Percentiles rank a stretch among this genome's conserved stretches.
phyloP scores from a whole-genome alignment of 345 rosid genomes.

The Eucalyptus coolabah region DNA sequence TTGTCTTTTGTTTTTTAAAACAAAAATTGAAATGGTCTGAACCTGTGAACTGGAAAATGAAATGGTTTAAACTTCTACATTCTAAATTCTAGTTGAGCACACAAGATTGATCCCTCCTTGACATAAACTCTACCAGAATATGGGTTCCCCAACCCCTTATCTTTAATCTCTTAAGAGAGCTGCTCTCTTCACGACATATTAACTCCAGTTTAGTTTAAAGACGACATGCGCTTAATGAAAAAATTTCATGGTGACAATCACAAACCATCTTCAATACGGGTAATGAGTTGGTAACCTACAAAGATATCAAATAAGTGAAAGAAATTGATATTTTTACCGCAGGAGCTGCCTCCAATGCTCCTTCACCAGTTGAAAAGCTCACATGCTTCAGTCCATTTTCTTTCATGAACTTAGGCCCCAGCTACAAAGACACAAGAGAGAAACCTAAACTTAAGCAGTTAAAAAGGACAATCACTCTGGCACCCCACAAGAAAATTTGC shows the following conservation, averaged over 20 bases:
- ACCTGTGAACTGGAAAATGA: not conserved
- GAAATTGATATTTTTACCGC: conserved; percentile 49
- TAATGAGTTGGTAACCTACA: not conserved
- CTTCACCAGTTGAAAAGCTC: conserved; percentile 87
- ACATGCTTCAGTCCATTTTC: conserved; percentile 78
- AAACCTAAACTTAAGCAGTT: not conserved
- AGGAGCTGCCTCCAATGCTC: conserved; percentile 98
- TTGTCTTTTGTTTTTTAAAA: not conserved
- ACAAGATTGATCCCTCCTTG: not conserved
- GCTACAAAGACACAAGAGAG: conserved; percentile 25
- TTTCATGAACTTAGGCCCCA: conserved; percentile 84
- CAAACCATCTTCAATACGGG: not conserved
- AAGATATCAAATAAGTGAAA: not conserved
- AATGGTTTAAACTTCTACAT: not conserved
- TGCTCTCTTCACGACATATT: not conserved
- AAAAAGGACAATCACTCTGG: not conserved
- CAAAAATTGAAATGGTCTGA: not conserved
- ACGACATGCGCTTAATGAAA: not conserved
- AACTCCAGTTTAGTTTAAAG: not conserved
- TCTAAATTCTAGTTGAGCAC: not conserved
- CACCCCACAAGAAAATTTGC: not conserved
- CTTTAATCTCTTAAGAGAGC: not conserved
- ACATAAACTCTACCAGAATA: not conserved
- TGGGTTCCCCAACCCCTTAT: not conserved
- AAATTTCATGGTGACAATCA: not conserved